Base-by-base conservation (phyloP, 1,139 yeast genomes). In the Pichia sp. region DNA sequence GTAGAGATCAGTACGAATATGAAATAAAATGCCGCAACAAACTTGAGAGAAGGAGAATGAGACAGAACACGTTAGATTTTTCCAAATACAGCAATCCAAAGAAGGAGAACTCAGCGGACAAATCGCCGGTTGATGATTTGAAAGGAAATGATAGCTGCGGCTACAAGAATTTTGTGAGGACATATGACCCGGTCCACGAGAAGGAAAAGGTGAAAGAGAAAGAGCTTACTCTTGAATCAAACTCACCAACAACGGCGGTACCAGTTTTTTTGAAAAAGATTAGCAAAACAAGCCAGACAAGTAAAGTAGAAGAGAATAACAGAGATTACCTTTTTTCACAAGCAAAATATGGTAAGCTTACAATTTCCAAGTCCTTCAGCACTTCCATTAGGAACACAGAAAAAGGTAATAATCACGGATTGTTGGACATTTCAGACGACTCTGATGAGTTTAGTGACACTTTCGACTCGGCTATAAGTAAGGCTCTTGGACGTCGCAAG, bases 1-100 rank as follows among this genome's bases (percentile, higher is more conserved):
- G 80, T 50, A 66, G 70, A 39, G 76, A 57, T 10, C 51, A 57
- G 8, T 26, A 37, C 21, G 48, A 44, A 5, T 44, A 45, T 40
- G 49, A 43, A 23, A 36, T 19, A 18, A 30, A 28, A 10, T 22
- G 13, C 10, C 9, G 12, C 12, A 18, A 18, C 13, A 44, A 18
- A 21, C 2, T 19, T 1, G 25, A 31, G 26, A 22, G 3, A 47
- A 40, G 41, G 21, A 37, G 22, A 6, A 1, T 69, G 40, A 48
- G 31, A 21, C 47, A 52, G 21, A 16, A 53, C 16, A 37, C 54
- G 1, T 31, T 50, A 5, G 54, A 53, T 18, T 42, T 43, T 23
- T 21, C 49, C 13, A 40, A 34, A 21, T 39, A 16, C 21, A 23
- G 9, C 25, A 36, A n/a, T n/a, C 37, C 18, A 13, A 34, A 34